Conservation (phyloP, 2,329 filamentous ascomycete genomes). For the Monosporascus sp. region DNA sequence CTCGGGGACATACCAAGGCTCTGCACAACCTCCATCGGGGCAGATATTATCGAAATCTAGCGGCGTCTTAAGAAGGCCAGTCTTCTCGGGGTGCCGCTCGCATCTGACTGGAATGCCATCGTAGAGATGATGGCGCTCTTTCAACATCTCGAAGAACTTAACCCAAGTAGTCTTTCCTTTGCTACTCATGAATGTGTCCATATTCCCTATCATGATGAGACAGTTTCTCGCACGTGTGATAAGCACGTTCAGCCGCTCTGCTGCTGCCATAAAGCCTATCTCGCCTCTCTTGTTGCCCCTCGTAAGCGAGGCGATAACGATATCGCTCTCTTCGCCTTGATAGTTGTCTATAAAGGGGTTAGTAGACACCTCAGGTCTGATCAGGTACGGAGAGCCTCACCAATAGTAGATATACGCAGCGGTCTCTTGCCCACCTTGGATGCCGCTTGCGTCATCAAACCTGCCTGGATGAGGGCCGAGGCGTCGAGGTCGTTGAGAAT, state of each 20-base stretch:
- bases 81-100: slow-evolving; percentile 50
- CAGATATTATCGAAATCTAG: slow-evolving; percentile 57
- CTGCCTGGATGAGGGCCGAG: slow-evolving; percentile 56
- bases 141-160: slow-evolving; percentile 52
- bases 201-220: slow-evolving; percentile 66
- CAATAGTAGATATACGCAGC: slow-evolving; percentile 62
- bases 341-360: slow-evolving; percentile 57
- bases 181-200: slow-evolving; percentile 58
- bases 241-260: slow-evolving; percentile 65
- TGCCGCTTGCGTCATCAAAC: slow-evolving; percentile 50
- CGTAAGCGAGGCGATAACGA: slow-evolving; percentile 64
- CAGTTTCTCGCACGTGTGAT: slow-evolving; percentile 61
- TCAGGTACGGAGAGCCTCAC: background rate
- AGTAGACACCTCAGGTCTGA: background rate
- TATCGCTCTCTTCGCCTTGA: slow-evolving; percentile 71
- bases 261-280: slow-evolving; percentile 65
- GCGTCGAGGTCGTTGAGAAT: slow-evolving; percentile 65
- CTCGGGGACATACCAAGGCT: slow-evolving; percentile 49
- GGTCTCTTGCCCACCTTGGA: slow-evolving; percentile 45
- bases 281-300: slow-evolving; percentile 59
- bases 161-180: slow-evolving; percentile 55
- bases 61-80: slow-evolving; percentile 39
- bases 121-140: slow-evolving; percentile 29
- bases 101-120: slow-evolving; percentile 59
- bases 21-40: slow-evolving; percentile 65